Evolutionary conservation across 805 yeast species (phyloP).

Genomic region (Myxozyma monticola): DNA sequence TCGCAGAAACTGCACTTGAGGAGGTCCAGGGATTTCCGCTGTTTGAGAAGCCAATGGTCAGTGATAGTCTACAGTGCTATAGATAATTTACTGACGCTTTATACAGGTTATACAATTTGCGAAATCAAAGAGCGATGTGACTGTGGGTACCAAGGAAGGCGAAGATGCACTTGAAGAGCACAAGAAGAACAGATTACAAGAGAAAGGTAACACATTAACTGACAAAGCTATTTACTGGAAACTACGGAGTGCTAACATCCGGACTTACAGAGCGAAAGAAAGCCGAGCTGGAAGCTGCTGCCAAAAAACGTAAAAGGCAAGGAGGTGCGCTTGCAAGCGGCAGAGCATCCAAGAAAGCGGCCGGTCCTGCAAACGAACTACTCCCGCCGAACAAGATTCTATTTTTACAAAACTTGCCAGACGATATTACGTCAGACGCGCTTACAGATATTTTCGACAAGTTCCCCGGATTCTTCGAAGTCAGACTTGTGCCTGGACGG

Average conservation of each 20-base stretch:
- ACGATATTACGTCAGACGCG: slow-evolving; percentile 42
- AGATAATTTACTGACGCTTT: not conserved
- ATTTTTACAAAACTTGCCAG: slow-evolving; percentile 65
- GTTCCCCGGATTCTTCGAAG: slow-evolving; percentile 62
- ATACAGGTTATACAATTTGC: slow-evolving; percentile 43
- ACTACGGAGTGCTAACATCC: too few relatives aligned
- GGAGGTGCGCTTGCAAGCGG: slow-evolving; percentile 23
- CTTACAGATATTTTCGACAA: slow-evolving; percentile 50
- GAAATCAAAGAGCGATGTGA: slow-evolving; percentile 48
- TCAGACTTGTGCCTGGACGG: slow-evolving; percentile 65
- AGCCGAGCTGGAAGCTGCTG: slow-evolving; percentile 25
- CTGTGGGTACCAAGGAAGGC: slow-evolving; percentile 30
- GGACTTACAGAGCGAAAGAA: slow-evolving; percentile 9
- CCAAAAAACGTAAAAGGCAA: slow-evolving; percentile 25
- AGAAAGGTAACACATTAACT: slow-evolving; percentile 28
- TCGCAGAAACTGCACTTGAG: slow-evolving; percentile 51
- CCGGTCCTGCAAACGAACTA: slow-evolving; percentile 30
- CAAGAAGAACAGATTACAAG: slow-evolving; percentile 25
- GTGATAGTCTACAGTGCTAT: slow-evolving; percentile 37
- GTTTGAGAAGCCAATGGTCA: slow-evolving; percentile 51
- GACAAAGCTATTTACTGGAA: too few relatives aligned
- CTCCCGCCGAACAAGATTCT: slow-evolving; percentile 71
- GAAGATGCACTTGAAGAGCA: slow-evolving; percentile 33
- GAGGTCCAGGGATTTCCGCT: slow-evolving; percentile 39
- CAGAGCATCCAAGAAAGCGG: slow-evolving; percentile 24